A percentile compares a stretch with the other conserved stretches of the same genome.
phyloP scores from a whole-genome alignment of 805 yeast species.

The Candida lessepsii region DNA sequence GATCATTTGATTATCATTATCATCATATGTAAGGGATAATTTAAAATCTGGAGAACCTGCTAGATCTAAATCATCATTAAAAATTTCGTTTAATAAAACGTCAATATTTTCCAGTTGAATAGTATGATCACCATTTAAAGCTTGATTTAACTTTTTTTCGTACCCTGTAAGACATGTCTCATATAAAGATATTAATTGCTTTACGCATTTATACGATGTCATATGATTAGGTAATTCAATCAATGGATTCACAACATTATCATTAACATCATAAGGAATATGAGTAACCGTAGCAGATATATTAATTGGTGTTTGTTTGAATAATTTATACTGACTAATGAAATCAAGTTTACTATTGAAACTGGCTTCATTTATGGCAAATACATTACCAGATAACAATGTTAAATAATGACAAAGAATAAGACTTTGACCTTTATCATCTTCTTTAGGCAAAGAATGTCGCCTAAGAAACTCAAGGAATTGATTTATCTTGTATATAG shows the following conservation, averaged over 20 bases:
- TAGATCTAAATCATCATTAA: slow-evolving; percentile 11
- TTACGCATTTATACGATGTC: slow-evolving; percentile 26
- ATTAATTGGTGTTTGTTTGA: slow-evolving; percentile 24
- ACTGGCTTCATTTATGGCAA: slow-evolving; percentile 36
- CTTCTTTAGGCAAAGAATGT: background rate
- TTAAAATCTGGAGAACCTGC: slow-evolving; percentile 9
- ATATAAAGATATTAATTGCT: slow-evolving; percentile 27
- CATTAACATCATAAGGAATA: slow-evolving; percentile 43
- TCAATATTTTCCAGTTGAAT: slow-evolving; percentile 1
- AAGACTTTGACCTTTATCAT: background rate
- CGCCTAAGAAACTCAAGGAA: slow-evolving; percentile 32
- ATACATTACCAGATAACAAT: slow-evolving; percentile 28
- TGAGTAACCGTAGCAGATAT: slow-evolving; percentile 32
- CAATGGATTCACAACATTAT: slow-evolving; percentile 32
- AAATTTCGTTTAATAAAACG: slow-evolving; percentile 6
- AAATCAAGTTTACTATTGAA: slow-evolving; percentile 28
- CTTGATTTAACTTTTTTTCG: slow-evolving; percentile 31
- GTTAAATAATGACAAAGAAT: slow-evolving; percentile 32
- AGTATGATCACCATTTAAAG: slow-evolving; percentile 20
- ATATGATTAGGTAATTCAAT: slow-evolving; percentile 27
- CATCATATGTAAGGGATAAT: slow-evolving; percentile 1
- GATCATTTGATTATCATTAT: slow-evolving; percentile 6
- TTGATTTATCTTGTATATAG: slow-evolving; percentile 45
- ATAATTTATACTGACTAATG: slow-evolving; percentile 28
- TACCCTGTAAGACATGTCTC: slow-evolving; percentile 36